Evolutionary conservation across 805 yeast genomes (phyloP), one percentile per base, ranked within the genome.

Genomic region (Candida chauliodis): DNA sequence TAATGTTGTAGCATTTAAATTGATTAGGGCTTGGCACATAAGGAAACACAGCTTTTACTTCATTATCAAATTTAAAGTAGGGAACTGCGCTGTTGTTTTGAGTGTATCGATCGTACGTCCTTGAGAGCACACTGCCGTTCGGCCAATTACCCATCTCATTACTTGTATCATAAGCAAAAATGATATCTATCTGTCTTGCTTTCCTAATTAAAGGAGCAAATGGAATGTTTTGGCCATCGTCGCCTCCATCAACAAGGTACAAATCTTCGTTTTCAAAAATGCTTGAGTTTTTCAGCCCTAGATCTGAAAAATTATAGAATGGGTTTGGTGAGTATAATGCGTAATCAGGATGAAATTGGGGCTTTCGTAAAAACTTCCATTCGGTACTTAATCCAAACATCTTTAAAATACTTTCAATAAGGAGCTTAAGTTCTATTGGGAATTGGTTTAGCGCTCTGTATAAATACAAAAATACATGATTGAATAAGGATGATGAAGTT

Each of bases 301-400:
- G 15, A 2, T 41, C 7, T 11, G 30, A 13, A 13, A 23, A 22
- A 11, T 30, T 33, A 43, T 61, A 70, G 50, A 81, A 81, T 2
- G 88, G 86, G 42, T 79, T 81, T 1, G 85, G 86, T 1, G 79
- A 69, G 42, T 64, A 70, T 2, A 78, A 49, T 0, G 85, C 86
- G 54, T 73, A 78, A 48, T 79, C 84, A 2, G 80, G 77, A 39
- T 72, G 78, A 14, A 46, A 39, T 14, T 46, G 50, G 1, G 64
- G 61, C 28, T 55, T 50, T 27, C 63, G 59, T 19, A 50, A 22
- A 2, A 51, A 36, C 13, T 44, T 48, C 35, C 44, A 37, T 16
- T 55, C 55, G 0, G 63, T 52, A 13, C 69, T 59, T 17, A 75
- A 47, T 0, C 79, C 79, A 56, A 74, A 75, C 1, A 66, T 50